A percentile compares a stretch with the other conserved stretches of the same genome.
These are phyloP conservation scores for Magnolia officinalis DNA, from an alignment of 164 flowering plant genomes.

Conservation along the genomic window DNA sequence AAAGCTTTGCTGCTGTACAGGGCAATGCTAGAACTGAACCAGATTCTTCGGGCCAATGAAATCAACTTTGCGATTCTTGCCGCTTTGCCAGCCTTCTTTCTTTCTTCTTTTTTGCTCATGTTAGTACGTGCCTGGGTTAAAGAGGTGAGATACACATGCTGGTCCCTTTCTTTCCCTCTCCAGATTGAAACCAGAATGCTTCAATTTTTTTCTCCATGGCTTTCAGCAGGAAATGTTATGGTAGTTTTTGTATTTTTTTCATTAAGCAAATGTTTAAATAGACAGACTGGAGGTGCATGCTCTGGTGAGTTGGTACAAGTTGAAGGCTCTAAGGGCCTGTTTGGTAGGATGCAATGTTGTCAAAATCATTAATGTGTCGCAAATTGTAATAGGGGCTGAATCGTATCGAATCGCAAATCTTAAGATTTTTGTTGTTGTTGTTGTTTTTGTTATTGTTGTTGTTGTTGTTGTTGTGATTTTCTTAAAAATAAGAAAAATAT, in stretches of 20 bases:
- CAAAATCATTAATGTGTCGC: too few relatives aligned
- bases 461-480: too few relatives aligned
- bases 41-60: slow-evolving; percentile 93
- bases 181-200: not conserved
- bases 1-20: slow-evolving; percentile 36
- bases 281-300: too few relatives aligned
- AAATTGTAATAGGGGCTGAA: too few relatives aligned
- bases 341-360: too few relatives aligned
- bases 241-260: not conserved
- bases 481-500: too few relatives aligned
- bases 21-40: slow-evolving; percentile 96
- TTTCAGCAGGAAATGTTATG: not conserved
- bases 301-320: too few relatives aligned
- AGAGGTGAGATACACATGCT: slow-evolving; percentile 40
- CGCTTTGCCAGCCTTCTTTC: slow-evolving; percentile 91
- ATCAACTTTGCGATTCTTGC: slow-evolving; percentile 97
- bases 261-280: not conserved
- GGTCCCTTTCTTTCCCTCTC: not conserved
- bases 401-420: too few relatives aligned
- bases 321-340: too few relatives aligned
- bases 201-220: not conserved
- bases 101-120: slow-evolving; percentile 59
- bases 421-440: too few relatives aligned
- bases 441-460: too few relatives aligned
- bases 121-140: slow-evolving; percentile 72